Base-by-base conservation (phyloP, 164 flowering plant genomes). In the Akebia trifoliata region DNA sequence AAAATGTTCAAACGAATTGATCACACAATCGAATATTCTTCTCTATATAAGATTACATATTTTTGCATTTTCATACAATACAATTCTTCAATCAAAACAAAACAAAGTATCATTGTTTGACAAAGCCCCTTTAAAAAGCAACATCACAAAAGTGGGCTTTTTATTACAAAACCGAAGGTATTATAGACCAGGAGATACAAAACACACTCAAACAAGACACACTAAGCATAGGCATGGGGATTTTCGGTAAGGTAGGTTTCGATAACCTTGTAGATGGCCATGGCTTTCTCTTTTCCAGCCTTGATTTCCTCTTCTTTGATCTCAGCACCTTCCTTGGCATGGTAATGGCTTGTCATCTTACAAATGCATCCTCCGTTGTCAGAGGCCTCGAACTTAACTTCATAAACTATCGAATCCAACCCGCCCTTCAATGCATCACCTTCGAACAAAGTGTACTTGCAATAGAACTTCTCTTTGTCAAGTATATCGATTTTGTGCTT, bases 241-340 rank as follows among this genome's bases (percentile, higher is more conserved):
- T 69, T 69, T 15, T 54, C 51, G 10, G 47, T 8, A 40, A 69
- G 82, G 65, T 77, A 74, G 71, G 52, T n/a, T n/a, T n/a, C n/a
- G n/a, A n/a, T n/a, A n/a, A n/a, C n/a, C n/a, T n/a, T n/a, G n/a
- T n/a, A n/a, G 22, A 62, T 21, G 4, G 9, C 66, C 34, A 21
- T 21, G 4, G 60, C 52, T 50, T 43, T 40, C n/a, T 62, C 64
- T 39, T 48, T 54, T 30, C 67, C 64, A 39, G 24, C 39, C 59
- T 54, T 34, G 56, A 61, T 32, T 22, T 53, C 65, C 22, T 61
- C 65, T 15, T 53, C 65, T 6, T 43, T 32, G 9, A 61, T 8
- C 59, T 20, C 54, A 8, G 39, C 28, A 5, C 22, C 50, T 0
- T 8, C 37, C 35, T 47, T 47, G 0, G 60, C 11, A 22, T 39